Evolutionary conservation across 768 basidiomycete genomes (phyloP).

Genomic region (Amanita fuliginea): DNA sequence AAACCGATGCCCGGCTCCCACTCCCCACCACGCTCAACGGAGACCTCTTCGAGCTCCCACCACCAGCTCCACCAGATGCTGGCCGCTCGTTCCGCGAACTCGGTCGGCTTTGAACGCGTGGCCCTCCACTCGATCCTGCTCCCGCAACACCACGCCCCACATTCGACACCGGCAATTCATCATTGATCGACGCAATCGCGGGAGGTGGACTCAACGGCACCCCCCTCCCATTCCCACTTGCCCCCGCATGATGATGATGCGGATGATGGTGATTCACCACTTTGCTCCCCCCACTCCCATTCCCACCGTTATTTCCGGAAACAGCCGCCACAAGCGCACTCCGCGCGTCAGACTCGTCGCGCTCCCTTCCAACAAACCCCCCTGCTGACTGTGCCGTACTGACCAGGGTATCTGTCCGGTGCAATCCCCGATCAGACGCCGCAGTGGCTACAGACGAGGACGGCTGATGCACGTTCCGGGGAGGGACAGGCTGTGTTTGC

Average conservation of each 20-base stretch:
- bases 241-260: conserved; percentile 6
- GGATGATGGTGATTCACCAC: no score
- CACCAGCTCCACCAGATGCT: not conserved
- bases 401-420: conserved; percentile 17
- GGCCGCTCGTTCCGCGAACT: conserved; percentile 12
- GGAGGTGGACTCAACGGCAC: conserved; percentile 8
- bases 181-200: conserved; percentile 7
- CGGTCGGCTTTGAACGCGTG: conserved; percentile 12
- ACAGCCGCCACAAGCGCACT: conserved; percentile 5
- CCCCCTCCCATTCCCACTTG: conserved; percentile 9
- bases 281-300: not conserved
- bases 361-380: not conserved
- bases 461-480: conserved; percentile 7
- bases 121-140: conserved; percentile 6
- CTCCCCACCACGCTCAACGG: conserved; percentile 2
- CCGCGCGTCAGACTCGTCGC: conserved; percentile 4
- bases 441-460: conserved; percentile 12
- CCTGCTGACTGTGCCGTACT: conserved; percentile 7
- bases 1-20: conserved; percentile 3
- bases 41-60: conserved; percentile 10
- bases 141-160: conserved; percentile 11
- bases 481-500: conserved; percentile 11
- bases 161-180: conserved; percentile 17
- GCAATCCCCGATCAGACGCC: conserved; percentile 14
- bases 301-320: not conserved